phyloP scores from a whole-genome alignment of 306 rosid species.

The Castanopsis chinensis region DNA sequence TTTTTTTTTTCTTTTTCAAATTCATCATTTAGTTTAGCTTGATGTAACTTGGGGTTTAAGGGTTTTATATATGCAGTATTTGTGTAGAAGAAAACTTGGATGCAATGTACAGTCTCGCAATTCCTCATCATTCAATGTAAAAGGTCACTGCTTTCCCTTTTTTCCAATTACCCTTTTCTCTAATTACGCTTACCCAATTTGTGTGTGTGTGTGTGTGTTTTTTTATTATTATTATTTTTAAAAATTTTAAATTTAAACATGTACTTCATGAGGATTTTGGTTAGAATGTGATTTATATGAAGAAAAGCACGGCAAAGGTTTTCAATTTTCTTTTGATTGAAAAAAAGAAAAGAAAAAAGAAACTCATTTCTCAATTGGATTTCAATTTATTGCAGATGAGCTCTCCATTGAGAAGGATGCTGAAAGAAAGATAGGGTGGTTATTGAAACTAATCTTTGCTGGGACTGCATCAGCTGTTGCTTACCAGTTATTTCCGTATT shows the following conservation, averaged over 20 bases:
- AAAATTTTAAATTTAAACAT: no score
- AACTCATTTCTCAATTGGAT: neutral
- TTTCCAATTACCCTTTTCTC: neutral
- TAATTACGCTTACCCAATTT: neutral
- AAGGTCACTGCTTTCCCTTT: conserved; percentile 41
- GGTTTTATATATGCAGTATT: conserved; percentile 42
- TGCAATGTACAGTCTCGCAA: conserved; percentile 43
- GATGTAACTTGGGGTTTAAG: neutral
- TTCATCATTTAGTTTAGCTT: neutral
- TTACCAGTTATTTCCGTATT: conserved; percentile 83
- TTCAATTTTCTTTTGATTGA: neutral
- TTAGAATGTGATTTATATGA: neutral
- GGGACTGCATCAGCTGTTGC: conserved; percentile 65
- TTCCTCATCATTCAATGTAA: conserved; percentile 42
- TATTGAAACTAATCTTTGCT: conserved; percentile 72
- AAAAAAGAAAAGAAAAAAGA: neutral
- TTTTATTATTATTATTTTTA: no score
- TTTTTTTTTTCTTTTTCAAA: neutral
- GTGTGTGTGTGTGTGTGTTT: no score
- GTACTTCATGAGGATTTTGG: neutral
- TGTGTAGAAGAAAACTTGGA: conserved; percentile 43
- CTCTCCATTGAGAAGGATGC: conserved; percentile 66
- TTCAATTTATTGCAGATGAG: conserved; percentile 55
- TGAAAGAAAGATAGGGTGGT: conserved; percentile 82
- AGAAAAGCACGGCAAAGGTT: neutral